Evolutionary conservation across 768 basidiomycete species (phyloP).

Genomic region (Hypsizygus marmoreus): DNA sequence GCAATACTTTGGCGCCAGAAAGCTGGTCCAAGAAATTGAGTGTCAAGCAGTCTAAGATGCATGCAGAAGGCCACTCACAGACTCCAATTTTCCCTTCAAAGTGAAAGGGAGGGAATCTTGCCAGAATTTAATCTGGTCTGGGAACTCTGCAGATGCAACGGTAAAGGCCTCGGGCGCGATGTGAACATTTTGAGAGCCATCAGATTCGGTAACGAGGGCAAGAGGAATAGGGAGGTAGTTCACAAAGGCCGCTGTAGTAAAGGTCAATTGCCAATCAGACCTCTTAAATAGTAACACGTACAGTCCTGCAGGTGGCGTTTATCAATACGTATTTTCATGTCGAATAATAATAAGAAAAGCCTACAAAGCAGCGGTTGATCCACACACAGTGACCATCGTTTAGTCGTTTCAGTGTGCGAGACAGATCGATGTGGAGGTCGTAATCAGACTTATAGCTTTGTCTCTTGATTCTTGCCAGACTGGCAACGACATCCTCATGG

Average conservation of each 20-base stretch:
- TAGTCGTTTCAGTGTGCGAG: slow-evolving; percentile 51
- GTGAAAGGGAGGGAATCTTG: slow-evolving; percentile 49
- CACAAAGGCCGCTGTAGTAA: slow-evolving; percentile 37
- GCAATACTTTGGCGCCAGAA: slow-evolving; percentile 54
- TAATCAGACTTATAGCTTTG: slow-evolving; percentile 52
- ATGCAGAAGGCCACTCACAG: slow-evolving; percentile 28
- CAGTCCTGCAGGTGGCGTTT: slow-evolving; percentile 16
- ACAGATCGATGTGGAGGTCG: slow-evolving; percentile 57
- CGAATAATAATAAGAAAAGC: slow-evolving; percentile 24
- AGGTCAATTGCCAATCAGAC: not conserved
- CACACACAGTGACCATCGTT: slow-evolving; percentile 63
- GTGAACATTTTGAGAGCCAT: slow-evolving; percentile 48
- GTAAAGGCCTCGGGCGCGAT: slow-evolving; percentile 57
- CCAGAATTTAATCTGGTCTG: slow-evolving; percentile 55
- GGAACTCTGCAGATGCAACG: slow-evolving; percentile 51
- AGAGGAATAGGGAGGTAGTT: slow-evolving; percentile 54
- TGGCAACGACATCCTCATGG: slow-evolving; percentile 54
- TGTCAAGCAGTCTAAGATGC: not conserved
- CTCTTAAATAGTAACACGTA: slow-evolving; percentile 6
- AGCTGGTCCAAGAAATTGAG: slow-evolving; percentile 23
- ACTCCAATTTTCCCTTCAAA: slow-evolving; percentile 47
- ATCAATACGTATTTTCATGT: not conserved
- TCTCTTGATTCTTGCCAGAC: slow-evolving; percentile 47
- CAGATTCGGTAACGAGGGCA: slow-evolving; percentile 43
- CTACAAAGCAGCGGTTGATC: slow-evolving; percentile 57